Evolutionary conservation across 1,284 basidiomycete species (phyloP), one percentile per base, ranked within the genome.

Genomic region (Rhodotorula mucilaginosa): DNA sequence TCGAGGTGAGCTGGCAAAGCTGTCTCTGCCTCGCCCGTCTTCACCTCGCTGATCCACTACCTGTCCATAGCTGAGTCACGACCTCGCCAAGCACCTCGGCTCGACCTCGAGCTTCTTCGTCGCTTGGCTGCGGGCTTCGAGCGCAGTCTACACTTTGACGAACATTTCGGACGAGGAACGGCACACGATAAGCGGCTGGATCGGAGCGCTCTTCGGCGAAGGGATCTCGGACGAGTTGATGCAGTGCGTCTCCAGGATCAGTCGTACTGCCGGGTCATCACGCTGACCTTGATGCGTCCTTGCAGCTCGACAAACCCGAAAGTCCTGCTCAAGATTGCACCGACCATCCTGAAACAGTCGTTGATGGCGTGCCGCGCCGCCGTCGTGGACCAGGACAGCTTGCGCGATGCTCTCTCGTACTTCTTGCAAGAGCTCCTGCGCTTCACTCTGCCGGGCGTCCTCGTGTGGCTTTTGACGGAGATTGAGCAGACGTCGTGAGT

Each of bases 361-460:
- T 81, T 85, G 64, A 71, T 78, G 3, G 84, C 85, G 0, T 81
- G 81, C 31, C 77, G 81, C 13, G 72, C 79, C 1, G 83, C 83
- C 31, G 78, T 83, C 19, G 83, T 86, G 63, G 84, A 85, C 70
- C 74, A 81, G 10, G 84, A 85, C 58, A 83, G 82, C 15, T 80
- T 86, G 4, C 81, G 82, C 48, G 81, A 82, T 31, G 85, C 84
- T 1, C 78, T 85, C 23, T 83, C 82, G 13, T 85, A 85, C 79
- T 85, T 85, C 70, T 80, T 83, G 3, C 84, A 85, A 72, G 83
- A 84, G 26, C 77, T 85, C 2, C 78, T 86, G 6, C 83, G 82
- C 73, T 86, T 84, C 81, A 82, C 83, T 16, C 76, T 85, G n/a
- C 83, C 82, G 3, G 82, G 82, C 1, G 83, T 84, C 18, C 74